These are phyloP conservation scores for Globisporangium solare DNA, from an alignment of 352 stramenopile species.

Conservation along the genomic window DNA sequence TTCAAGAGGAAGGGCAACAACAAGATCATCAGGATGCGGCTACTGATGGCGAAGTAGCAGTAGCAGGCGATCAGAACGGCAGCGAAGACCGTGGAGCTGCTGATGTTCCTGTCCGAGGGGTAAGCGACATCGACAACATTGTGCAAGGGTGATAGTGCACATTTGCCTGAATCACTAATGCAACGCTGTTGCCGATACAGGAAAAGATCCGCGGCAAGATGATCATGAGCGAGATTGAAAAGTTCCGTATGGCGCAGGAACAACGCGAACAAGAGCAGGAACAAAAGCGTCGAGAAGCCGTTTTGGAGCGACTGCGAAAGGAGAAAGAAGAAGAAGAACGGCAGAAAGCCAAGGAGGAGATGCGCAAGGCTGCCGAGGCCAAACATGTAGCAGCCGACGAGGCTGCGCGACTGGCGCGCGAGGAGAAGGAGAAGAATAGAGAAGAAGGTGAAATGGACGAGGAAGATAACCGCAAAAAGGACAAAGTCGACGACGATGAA, in stretches of 20 bases:
- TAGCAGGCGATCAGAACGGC: background rate
- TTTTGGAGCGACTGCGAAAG: slow-evolving; percentile 22
- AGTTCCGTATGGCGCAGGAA: slow-evolving; percentile 38
- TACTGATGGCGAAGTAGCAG: slow-evolving; percentile 1
- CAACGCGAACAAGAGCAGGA: slow-evolving; percentile 33
- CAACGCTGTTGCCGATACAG: slow-evolving; percentile 4
- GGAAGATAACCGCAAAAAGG: background rate
- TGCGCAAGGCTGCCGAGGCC: slow-evolving; percentile 10
- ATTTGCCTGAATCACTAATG: background rate
- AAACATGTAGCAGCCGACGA: slow-evolving; percentile 1
- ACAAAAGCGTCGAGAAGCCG: slow-evolving; percentile 22
- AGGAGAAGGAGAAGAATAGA: slow-evolving; percentile 11
- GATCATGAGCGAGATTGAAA: slow-evolving; percentile 42
- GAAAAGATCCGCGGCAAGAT: slow-evolving; percentile 29
- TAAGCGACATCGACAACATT: slow-evolving; percentile 1
- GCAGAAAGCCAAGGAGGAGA: slow-evolving; percentile 9
- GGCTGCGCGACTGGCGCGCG: slow-evolving; percentile 3
- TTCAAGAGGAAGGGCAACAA: background rate
- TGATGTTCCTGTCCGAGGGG: slow-evolving; percentile 10
- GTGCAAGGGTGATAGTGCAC: no score
- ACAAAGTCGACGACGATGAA: slow-evolving; percentile 2
- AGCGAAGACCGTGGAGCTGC: background rate
- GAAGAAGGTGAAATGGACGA: slow-evolving; percentile 5
- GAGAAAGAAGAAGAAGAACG: slow-evolving; percentile 25
- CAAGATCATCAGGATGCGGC: background rate